These are phyloP conservation scores for Eutrema japonicum DNA, from an alignment of 345 rosid genomes.

Conservation along the genomic window DNA sequence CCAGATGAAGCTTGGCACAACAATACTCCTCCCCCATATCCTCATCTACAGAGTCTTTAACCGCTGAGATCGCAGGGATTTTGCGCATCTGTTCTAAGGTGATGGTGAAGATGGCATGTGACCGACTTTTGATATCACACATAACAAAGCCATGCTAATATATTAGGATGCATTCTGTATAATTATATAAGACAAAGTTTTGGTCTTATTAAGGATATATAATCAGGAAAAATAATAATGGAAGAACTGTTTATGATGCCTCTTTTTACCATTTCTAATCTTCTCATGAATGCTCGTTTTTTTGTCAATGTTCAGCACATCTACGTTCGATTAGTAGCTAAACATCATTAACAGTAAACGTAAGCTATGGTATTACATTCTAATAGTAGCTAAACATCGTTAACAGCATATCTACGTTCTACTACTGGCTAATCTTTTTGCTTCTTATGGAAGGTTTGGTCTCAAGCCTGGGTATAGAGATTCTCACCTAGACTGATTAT, in stretches of 20 bases:
- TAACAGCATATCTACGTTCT: no score
- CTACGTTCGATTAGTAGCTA: slow-evolving; percentile 7
- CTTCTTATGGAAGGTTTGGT: no score
- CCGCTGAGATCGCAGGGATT: slow-evolving; percentile 53
- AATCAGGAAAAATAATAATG: neutral
- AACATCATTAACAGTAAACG: slow-evolving; percentile 9
- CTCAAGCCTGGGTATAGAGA: neutral
- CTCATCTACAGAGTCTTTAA: slow-evolving; percentile 51
- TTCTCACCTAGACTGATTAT: slow-evolving; percentile 74
- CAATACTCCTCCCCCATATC: slow-evolving; percentile 71
- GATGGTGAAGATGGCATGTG: slow-evolving; percentile 95
- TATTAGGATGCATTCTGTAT: slow-evolving; percentile 32
- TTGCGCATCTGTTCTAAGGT: slow-evolving; percentile 77
- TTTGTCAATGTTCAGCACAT: neutral
- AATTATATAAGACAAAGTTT: slow-evolving; percentile 4
- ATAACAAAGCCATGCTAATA: slow-evolving; percentile 41
- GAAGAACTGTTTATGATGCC: neutral
- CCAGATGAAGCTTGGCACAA: slow-evolving; percentile 84
- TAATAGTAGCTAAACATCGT: no score
- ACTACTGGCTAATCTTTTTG: no score
- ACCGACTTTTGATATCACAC: slow-evolving; percentile 65
- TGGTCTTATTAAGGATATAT: neutral
- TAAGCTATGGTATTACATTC: neutral
- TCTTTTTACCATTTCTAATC: slow-evolving; percentile 13
- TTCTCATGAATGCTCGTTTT: neutral